Percentiles rank a stretch among this genome's conserved stretches.
These are phyloP conservation scores for Didymella exigua DNA, from an alignment of 2,329 filamentous ascomycete genomes.

Conservation along the genomic window DNA sequence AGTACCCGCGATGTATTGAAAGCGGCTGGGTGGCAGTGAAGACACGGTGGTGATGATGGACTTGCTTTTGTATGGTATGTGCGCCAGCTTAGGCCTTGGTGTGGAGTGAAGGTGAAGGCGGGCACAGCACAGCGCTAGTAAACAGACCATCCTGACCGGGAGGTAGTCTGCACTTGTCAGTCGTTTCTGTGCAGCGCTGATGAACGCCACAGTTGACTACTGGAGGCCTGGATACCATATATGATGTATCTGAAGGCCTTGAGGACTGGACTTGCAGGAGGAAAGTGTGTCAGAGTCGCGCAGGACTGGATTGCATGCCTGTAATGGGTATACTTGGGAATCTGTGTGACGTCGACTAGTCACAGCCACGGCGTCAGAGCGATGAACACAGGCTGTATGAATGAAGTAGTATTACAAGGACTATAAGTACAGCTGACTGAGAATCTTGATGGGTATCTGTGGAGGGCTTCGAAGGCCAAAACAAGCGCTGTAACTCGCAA, in stretches of 20 bases:
- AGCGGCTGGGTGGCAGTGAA: too few relatives aligned
- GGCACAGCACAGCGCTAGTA: neutral
- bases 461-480: neutral
- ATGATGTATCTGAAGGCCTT: neutral
- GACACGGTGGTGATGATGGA: neutral
- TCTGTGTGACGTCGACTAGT: neutral
- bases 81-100: neutral
- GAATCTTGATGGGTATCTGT: conserved; percentile 16
- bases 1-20: neutral
- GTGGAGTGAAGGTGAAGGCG: neutral
- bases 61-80: neutral
- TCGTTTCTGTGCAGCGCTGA: neutral
- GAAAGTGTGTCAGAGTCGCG: neutral
- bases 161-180: neutral
- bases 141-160: neutral
- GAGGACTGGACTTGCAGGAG: neutral
- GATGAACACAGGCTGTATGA: neutral
- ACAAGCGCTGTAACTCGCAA: neutral
- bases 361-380: neutral
- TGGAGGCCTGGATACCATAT: neutral
- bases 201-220: neutral
- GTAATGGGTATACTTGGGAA: neutral
- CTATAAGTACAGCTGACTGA: neutral
- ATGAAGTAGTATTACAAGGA: conserved; percentile 12
- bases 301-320: neutral